Base-by-base conservation (phyloP, 2,329 filamentous ascomycete genomes). In the Diaporthe citriasiana region DNA sequence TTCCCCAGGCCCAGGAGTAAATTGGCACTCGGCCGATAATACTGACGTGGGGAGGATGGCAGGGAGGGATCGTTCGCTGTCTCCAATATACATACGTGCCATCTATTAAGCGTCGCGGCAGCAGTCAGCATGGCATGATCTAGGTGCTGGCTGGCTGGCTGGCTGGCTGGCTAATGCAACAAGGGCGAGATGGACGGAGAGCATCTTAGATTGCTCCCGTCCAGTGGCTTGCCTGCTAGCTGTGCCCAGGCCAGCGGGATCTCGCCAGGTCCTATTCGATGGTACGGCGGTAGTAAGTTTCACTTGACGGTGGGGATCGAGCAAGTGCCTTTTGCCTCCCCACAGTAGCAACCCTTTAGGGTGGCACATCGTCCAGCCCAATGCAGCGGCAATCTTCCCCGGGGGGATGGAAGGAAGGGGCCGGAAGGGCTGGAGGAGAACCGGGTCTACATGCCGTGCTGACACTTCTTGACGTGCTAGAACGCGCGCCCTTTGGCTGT, bases 351-450 rank as follows among this genome's bases (percentile, higher is more conserved):
- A 68, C n/a, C 47, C 45, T 30, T 40, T 27, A 19, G 45, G 63
- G 51, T 51, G 63, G 63, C 45, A 51, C 45, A 13, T 53, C 63
- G 30, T 27, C 63, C 45, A 51, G 45, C 13, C 69, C 35, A 38
- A 71, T 71, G 69, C 69, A 60, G 53, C 69, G 55, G 69, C 33
- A 35, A n/a, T 6, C 55, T 71, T 60, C 55, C 69, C 69, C 69
- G 69, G 42, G 38, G 38, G 69, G 42, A 8, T 30, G 53, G 53
- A 27, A 13, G 30, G 19, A 22, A 22, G 8, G 19, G n/a, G 35
- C 38, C 47, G 53, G 53, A 65, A 65, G 60, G 60, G 60, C 13
- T 65, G 60, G 60, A 51, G 42, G 47, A 22, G 63, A 38, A 53
- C 47, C 53, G 45, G 60, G 60, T 25, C 60, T 66, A 66, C 45